Evolutionary conservation across 2,329 filamentous ascomycete species (phyloP).

Genomic region (Alternaria viburni): DNA sequence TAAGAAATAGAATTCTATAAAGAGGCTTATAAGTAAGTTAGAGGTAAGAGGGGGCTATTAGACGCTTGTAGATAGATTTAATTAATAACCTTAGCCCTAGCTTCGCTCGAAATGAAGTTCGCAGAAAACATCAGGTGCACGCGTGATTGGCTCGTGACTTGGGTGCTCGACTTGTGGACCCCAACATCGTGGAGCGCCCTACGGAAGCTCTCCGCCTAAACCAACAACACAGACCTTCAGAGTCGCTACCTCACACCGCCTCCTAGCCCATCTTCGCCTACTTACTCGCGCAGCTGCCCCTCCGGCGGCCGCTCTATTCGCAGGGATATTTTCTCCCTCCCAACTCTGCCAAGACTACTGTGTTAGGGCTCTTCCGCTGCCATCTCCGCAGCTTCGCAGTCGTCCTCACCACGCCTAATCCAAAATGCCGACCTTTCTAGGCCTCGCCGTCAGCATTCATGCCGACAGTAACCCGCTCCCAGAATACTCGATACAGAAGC

Average conservation of each 20-base stretch:
- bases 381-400: constrained; percentile 14
- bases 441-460: constrained; percentile 97
- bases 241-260: constrained; percentile 21
- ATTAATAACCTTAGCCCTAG: too few relatives aligned
- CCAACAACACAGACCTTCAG: constrained; percentile 16
- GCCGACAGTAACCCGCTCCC: constrained; percentile 78
- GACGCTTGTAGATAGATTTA: too few relatives aligned
- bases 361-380: constrained; percentile 13
- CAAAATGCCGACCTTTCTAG: constrained; percentile 90
- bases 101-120: neutral
- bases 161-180: constrained; percentile 2
- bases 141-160: constrained; percentile 14
- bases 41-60: too few relatives aligned
- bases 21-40: too few relatives aligned
- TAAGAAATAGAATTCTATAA: too few relatives aligned
- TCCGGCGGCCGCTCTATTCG: constrained; percentile 13
- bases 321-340: constrained; percentile 12
- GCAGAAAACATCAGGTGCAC: constrained; percentile 4
- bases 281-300: constrained; percentile 18
- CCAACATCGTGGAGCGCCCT: constrained; percentile 11
- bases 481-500: constrained; percentile 94
- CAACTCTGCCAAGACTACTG: constrained; percentile 26
- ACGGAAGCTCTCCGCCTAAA: constrained; percentile 20
- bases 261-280: constrained; percentile 13
- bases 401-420: constrained; percentile 9